A percentile compares a stretch with the other conserved stretches of the same genome.
Conservation (phyloP, 2,329 filamentous ascomycete species). For the Tolypocladium album region DNA sequence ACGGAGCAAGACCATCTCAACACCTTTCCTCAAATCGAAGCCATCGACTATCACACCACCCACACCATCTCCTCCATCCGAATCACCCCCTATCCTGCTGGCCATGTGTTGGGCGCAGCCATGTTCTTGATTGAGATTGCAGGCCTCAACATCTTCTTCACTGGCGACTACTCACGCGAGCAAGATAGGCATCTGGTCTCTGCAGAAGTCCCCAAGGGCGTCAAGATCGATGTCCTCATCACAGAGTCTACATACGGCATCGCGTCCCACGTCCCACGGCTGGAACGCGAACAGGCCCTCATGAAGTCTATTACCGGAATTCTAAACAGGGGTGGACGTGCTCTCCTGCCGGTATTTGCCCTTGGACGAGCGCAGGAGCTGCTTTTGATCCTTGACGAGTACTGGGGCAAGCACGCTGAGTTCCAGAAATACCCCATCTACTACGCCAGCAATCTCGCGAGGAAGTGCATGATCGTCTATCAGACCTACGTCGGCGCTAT, state of each 20-base stretch:
- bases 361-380: conserved; percentile 90
- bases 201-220: conserved; percentile 74
- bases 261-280: conserved; percentile 79
- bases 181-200: conserved; percentile 93
- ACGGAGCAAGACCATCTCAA: conserved; percentile 92
- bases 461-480: conserved; percentile 98
- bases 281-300: conserved; percentile 83
- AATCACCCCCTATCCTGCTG: conserved; percentile 93
- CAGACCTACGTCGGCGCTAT: conserved; percentile 97
- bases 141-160: conserved; percentile 93
- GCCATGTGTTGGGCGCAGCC: conserved; percentile 93
- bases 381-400: conserved; percentile 89
- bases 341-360: conserved; percentile 91
- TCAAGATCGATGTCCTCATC: conserved; percentile 93
- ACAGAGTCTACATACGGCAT: conserved; percentile 97
- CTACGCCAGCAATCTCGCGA: conserved; percentile 88
- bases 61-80: conserved; percentile 94
- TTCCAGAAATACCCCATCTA: conserved; percentile 91
- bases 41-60: conserved; percentile 96
- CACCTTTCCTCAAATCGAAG: conserved; percentile 89
- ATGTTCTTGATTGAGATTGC: conserved; percentile 99
- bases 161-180: conserved; percentile 92
- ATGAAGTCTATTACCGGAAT: conserved; percentile 94
- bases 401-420: conserved; percentile 84
- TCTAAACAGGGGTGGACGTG: conserved; percentile 82